Conservation (phyloP, 306 rosid genomes). For the Neltuma alba region DNA sequence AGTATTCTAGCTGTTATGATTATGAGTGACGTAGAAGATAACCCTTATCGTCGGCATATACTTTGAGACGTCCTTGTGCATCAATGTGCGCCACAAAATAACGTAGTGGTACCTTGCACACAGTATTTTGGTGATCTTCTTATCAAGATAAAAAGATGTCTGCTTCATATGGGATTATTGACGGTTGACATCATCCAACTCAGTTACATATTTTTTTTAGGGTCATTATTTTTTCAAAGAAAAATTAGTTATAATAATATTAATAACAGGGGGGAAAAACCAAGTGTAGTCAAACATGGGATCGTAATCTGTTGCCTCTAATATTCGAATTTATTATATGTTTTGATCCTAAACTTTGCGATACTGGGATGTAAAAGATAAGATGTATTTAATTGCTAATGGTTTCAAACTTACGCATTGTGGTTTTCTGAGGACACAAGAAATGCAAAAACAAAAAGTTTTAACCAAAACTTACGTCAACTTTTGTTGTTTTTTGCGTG, state of each 20-base stretch:
- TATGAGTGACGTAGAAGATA: conserved; percentile 30
- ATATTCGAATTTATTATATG: neutral
- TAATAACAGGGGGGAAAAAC: neutral
- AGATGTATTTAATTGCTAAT: neutral
- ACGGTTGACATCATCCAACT: neutral
- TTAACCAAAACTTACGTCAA: neutral
- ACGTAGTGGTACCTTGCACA: neutral
- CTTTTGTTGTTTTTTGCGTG: neutral
- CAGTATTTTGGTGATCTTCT: neutral
- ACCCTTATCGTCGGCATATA: neutral
- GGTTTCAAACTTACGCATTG: neutral
- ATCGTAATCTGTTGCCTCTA: neutral
- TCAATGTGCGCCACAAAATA: neutral
- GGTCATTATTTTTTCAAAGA: neutral
- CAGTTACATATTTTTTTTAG: neutral
- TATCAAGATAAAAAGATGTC: neutral
- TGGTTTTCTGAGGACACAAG: neutral
- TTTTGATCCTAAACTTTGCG: neutral
- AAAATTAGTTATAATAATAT: neutral
- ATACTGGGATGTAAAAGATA: neutral
- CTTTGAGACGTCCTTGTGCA: neutral
- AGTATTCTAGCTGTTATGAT: neutral
- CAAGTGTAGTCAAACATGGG: neutral
- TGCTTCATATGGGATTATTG: neutral
- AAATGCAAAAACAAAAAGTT: neutral